phyloP scores from a whole-genome alignment of 2,329 filamentous ascomycete genomes.

The Xylariaceae sp. region DNA sequence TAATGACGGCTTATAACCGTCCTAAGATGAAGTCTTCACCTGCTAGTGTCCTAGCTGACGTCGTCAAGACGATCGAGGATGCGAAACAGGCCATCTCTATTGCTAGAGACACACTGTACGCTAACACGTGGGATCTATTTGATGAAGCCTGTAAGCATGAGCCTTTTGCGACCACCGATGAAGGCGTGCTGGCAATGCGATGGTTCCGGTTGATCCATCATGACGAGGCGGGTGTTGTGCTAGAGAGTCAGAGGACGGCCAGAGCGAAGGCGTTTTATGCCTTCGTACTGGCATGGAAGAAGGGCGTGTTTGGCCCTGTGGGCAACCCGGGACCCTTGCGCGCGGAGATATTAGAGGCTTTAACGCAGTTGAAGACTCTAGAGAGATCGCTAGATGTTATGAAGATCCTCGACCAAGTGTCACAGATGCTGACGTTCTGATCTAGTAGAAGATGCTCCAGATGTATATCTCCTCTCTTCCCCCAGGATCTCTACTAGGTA shows the following conservation, averaged over 20 bases:
- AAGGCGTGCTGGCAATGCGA: constrained; percentile 25
- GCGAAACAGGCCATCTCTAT: constrained; percentile 36
- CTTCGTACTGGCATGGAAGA: constrained; percentile 39
- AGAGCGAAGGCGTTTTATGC: constrained; percentile 43
- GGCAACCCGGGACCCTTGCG: constrained; percentile 16
- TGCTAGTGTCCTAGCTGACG: constrained; percentile 34
- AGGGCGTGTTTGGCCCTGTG: constrained; percentile 38
- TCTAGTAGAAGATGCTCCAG: background rate
- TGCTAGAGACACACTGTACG: constrained; percentile 50
- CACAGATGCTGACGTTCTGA: constrained; percentile 21
- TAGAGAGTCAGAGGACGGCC: constrained; percentile 46
- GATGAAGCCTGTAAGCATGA: constrained; percentile 34
- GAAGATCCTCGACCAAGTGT: constrained; percentile 37
- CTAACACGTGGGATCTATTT: constrained; percentile 44
- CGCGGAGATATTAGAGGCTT: constrained; percentile 32
- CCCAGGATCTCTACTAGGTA: no score
- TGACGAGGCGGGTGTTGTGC: constrained; percentile 42
- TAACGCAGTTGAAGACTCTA: constrained; percentile 33
- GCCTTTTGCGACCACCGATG: constrained; percentile 10
- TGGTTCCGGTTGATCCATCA: constrained; percentile 46
- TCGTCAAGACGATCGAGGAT: constrained; percentile 37
- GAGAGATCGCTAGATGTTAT: constrained; percentile 45
- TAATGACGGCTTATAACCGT: constrained; percentile 46
- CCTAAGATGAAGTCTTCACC: constrained; percentile 36
- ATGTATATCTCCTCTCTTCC: background rate